Base-by-base conservation (phyloP, 164 flowering plant genomes). In the Annona cherimola region DNA sequence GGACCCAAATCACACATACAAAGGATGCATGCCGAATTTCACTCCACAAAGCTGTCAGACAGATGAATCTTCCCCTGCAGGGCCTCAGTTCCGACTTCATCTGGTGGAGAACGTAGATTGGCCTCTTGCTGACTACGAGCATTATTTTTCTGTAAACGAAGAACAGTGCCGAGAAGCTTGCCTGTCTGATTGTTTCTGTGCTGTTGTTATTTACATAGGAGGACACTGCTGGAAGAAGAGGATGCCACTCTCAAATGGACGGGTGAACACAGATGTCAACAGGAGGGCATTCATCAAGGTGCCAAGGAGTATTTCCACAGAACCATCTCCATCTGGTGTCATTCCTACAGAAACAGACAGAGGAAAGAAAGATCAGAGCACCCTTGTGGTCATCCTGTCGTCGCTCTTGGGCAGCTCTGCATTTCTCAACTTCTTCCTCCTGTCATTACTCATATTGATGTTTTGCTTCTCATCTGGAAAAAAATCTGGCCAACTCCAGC, bases 101-200 rank as follows among this genome's bases (percentile, higher is more conserved):
- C 42, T 61, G 42, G 45, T 71, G 66, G 11, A 4, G 4, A 43
- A 61, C 61, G 8, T 55, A 1, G 67, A 74, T 61, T 74, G 76
- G 76, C 76, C 76, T 2, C 11, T 5, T 4, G 8, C 54, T 8
- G 68, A 61, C 14, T 74, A 4, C 7, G 46, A 67, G 6, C 4
- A 16, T 8, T 61, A 44, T 5, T 11, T 6, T 41, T 3, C 14
- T 0, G 61, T 74, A n/a, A 61, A 62, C 1, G 76, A 74, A 41
- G 67, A 61, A 2, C 14, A 7, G 26, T 74, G 72, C 67, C 60
- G 46, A 44, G 68, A 74, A 3, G 40, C 14, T 54, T 79, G 81
- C 66, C 26, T 76, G 61, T 18, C 44, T 2, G 81, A 79, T 55
- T 79, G 81, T 57, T 57, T 73, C 4, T 79, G 81, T 35, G 76